Base-by-base conservation (phyloP, 768 basidiomycete species). In the Mycena pura region DNA sequence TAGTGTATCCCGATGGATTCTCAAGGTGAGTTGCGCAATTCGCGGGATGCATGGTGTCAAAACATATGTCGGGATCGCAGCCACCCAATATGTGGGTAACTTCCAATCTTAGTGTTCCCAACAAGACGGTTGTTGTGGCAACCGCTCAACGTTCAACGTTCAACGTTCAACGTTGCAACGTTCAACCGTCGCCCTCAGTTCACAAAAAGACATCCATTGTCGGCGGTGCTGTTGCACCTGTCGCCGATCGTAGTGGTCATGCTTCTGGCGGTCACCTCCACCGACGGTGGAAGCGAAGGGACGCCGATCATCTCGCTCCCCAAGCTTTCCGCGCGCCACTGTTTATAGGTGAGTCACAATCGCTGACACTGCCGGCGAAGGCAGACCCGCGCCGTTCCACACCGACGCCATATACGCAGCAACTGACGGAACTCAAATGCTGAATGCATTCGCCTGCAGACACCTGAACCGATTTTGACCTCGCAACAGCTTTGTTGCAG, bases 41-140 rank as follows among this genome's bases (percentile, higher is more conserved):
- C n/a, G 5, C 24, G 15, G 21, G 2, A 6, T 36, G 25, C 14
- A 43, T n/a, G 15, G 5, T 25, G 8, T 3, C 14, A n/a, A 31
- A 15, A 2, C 31, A 28, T 52, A 57, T 63, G 43, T n/a, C n/a
- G n/a, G n/a, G n/a, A n/a, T n/a, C 19, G 9, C 45, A 77, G 74
- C 52, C 71, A 75, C 28, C 22, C 1, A 27, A 21, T 44, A 24
- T 31, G 11, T 2, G n/a, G 19, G 25, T 22, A 19, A n/a, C 21
- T 19, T 10, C 25, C 2, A 10, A 10, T 17, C 32, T n/a, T 27
- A 68, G 68, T 29, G 54, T 69, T 17, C 14, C 55, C 6, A 66
- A 62, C 43, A 29, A 60, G 39, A 64, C 59, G 6, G 54, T 64
- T 11, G 36, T 45, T 19, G 24, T 57, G 5, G 39, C 52, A 8